Evolutionary conservation across 495 filamentous ascomycete species (phyloP), one percentile per base, ranked within the genome.

Genomic region (Tricharina praecox): DNA sequence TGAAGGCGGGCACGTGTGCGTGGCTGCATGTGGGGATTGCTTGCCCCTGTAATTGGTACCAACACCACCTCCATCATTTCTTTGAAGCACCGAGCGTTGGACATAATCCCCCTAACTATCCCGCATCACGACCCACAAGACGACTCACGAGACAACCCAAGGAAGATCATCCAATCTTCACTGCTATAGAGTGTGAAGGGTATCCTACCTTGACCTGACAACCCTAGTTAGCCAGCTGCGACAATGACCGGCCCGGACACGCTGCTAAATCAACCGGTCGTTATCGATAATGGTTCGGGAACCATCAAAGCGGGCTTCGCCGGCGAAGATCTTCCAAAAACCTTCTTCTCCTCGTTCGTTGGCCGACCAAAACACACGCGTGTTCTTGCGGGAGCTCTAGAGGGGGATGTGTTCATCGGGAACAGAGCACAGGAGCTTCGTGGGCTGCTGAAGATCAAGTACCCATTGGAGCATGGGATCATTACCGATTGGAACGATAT

Each of bases 401-500:
- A 99, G 68, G 90, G 90, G 18, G 92, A 96, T 62, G 81, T 92
- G 35, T 99, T 99, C 66, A 94, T 99, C 63, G 90, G 90, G 30
- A 78, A 84, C 53, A 78, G 83, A 60, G 87, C 87, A 78, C 58
- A 61, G 42, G 58, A 61, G 41, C 49, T 61, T 66, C 88, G 90
- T 83, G 90, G 90, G 85, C 92, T 97, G 71, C 77, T 97, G 53
- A 97, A 92, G 50, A 80, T 97, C 64, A 81, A 92, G 72, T 97
- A 97, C 70, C 90, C 90, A 60, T 93, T 97, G 64, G 90, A 97
- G 76, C 90, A 97, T 73, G 90, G 90, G 84, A 92, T 97, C 64
- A 92, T 97, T 67, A 97, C 90, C 72, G 95, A 97, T 78, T 97
- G 90, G 90, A 88, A 96, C 69, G 90, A 97, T 67, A 96, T 97